Evolutionary conservation across 1,284 basidiomycete genomes (phyloP).

Genomic region (Ceratobasidium sp.): DNA sequence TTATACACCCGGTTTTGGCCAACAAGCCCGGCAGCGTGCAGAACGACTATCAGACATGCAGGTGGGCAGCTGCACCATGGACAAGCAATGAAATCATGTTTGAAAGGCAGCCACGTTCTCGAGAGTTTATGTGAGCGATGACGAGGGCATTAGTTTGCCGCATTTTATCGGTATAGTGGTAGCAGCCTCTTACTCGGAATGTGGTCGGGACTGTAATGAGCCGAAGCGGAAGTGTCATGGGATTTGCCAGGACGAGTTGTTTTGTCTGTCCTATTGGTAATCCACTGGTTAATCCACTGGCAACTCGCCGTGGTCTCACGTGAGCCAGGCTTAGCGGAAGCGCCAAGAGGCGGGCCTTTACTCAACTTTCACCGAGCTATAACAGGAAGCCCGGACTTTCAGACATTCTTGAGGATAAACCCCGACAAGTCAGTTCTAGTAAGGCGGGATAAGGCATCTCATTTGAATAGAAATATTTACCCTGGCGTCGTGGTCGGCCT

Average conservation of each 20-base stretch:
- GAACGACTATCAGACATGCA: neutral
- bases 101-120: neutral
- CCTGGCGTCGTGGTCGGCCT: conserved; percentile 1
- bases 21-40: neutral
- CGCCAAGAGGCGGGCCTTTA: neutral
- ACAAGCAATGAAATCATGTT: conserved; percentile 2
- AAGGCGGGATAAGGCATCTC: neutral
- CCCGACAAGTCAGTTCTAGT: neutral
- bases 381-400: neutral
- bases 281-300: too few relatives aligned
- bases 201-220: too few relatives aligned
- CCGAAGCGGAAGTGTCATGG: too few relatives aligned
- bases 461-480: neutral
- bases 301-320: too few relatives aligned
- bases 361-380: neutral
- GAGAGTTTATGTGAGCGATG: neutral
- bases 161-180: neutral
- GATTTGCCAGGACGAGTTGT: too few relatives aligned
- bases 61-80: neutral
- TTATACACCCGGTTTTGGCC: neutral
- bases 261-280: too few relatives aligned
- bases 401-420: neutral
- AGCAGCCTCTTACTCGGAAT: too few relatives aligned
- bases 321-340: neutral
- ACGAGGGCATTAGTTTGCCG: neutral